Conservation (phyloP, 2,329 filamentous ascomycete species). For the Aspergillus candidus region DNA sequence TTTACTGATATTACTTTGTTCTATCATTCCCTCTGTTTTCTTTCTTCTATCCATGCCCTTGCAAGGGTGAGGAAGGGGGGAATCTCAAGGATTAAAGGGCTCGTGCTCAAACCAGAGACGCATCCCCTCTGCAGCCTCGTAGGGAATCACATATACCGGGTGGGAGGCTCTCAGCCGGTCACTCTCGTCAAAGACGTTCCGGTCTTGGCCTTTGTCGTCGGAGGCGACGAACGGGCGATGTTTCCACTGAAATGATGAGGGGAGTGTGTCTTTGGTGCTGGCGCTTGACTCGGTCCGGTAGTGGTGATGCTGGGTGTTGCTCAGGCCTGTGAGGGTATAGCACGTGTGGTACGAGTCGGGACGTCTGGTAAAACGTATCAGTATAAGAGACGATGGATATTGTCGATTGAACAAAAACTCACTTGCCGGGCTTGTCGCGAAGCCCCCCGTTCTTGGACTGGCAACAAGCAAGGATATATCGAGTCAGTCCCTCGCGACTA, state of each 20-base stretch:
- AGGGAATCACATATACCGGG: slow-evolving; percentile 79
- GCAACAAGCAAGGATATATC: slow-evolving; percentile 86
- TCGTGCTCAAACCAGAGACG: slow-evolving; percentile 55
- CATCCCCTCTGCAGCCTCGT: slow-evolving; percentile 59
- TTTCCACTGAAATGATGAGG: slow-evolving; percentile 35
- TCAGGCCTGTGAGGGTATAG: slow-evolving; percentile 83
- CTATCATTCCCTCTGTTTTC: background rate
- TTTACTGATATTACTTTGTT: background rate
- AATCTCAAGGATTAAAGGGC: slow-evolving; percentile 13
- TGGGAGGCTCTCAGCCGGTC: slow-evolving; percentile 68
- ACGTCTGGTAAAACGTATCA: slow-evolving; percentile 42
- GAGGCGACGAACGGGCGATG: slow-evolving; percentile 37
- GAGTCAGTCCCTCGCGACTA: slow-evolving; percentile 74
- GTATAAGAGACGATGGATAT: slow-evolving; percentile 3
- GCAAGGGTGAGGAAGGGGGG: background rate
- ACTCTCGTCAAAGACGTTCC: slow-evolving; percentile 61
- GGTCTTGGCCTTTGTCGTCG: slow-evolving; percentile 45
- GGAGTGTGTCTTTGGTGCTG: slow-evolving; percentile 25
- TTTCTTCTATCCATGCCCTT: background rate
- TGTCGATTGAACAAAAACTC: slow-evolving; percentile 34
- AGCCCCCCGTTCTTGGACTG: slow-evolving; percentile 75
- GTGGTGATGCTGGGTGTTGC: slow-evolving; percentile 66
- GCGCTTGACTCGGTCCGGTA: slow-evolving; percentile 37
- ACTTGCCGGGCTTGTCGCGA: slow-evolving; percentile 90
- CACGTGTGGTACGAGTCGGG: slow-evolving; percentile 90